Base-by-base conservation (phyloP, 1,284 basidiomycete species). In the Naganishia albida region DNA sequence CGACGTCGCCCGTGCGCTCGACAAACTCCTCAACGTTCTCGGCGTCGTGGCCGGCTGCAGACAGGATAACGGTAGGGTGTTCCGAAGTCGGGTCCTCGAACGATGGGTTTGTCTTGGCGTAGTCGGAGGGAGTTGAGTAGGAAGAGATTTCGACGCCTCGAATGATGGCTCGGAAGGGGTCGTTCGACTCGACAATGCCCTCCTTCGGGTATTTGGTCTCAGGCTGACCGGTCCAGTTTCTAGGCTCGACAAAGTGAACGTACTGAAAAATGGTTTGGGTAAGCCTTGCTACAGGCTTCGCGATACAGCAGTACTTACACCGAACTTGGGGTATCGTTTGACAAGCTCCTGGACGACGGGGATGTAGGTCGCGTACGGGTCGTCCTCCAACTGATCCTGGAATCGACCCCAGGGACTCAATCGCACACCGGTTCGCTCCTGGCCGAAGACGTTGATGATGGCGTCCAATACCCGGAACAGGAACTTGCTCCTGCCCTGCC, bases 401-500 rank as follows among this genome's bases (percentile, higher is more conserved):
- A 83, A 83, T 4, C 80, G 80, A 26, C 70, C 77, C 81, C 67
- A 87, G 0, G 86, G 86, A 42, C 82, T 83, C 23, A 87, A 67
- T 10, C 86, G 81, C 57, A 88, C 75, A 0, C 78, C 85, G 4
- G 81, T 79, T 28, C 78, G 77, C 4, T 83, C 80, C 13, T 75
- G 67, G 1, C 86, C 86, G 63, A 83, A 83, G 12, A 84, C 83
- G 20, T 80, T 78, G 12, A 74, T 73, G 26, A 84, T 67, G 6
- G 75, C 83, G 40, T 84, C 81, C 2, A 85, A 74, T 16, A 85
- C 78, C 70, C 85, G 83, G 2, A 85, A 74, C 0, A 79, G 70
- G 73, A 87, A 86, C 13, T 82, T 76, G 1, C 77, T 70, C 18
- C 86, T 78, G 71, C 86, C 86, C 74, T 85, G 83, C 25, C 85